Evolutionary conservation across 345 rosid genomes (phyloP), one percentile per base, ranked within the genome.

Genomic region (Stellera chamaejasme): DNA sequence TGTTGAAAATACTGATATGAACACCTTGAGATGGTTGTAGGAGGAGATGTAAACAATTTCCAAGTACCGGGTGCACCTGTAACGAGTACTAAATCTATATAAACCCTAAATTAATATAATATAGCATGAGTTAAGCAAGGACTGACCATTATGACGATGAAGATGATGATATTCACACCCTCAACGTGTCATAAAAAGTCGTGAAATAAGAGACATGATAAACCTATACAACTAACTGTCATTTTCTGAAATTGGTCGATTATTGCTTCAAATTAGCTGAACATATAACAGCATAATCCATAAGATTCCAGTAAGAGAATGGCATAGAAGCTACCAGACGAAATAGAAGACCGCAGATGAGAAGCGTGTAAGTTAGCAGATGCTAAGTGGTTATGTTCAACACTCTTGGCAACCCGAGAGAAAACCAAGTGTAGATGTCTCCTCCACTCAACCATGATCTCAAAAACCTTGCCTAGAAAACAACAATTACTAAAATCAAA

Each of bases 371-470:
- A 60, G 32, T 48, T 65, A 26, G 78, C 55, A 36, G 56, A 54
- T 1, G 73, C 60, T 63, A 63, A 66, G 70, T 61, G 56, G 58
- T 48, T 59, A 13, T 57, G 64, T 61, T 52, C 83, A 60, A 69
- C 73, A 52, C 71, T 69, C 58, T 64, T 80, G 52, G 74, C 77
- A 55, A 76, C 70, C 45, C 69, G 84, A 55, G 78, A 78, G 67
- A 83, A 39, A 11, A 67, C 60, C 2, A 61, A 60, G 64, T 75
- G 94, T 42, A 90, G 63, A 69, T 81, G 70, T 65, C 84, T 78
- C 71, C 76, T 91, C 96, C 96, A 85, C 14, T 79, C 83, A 70
- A 75, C 85, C 97, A 84, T 84, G 65, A 36, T 61, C 63, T 58
- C 52, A 3, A 55, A 47, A 43, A 8, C 44, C 44, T 32, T 26